phyloP scores from a whole-genome alignment of 257 asterid species.

The Gentiana straminea region DNA sequence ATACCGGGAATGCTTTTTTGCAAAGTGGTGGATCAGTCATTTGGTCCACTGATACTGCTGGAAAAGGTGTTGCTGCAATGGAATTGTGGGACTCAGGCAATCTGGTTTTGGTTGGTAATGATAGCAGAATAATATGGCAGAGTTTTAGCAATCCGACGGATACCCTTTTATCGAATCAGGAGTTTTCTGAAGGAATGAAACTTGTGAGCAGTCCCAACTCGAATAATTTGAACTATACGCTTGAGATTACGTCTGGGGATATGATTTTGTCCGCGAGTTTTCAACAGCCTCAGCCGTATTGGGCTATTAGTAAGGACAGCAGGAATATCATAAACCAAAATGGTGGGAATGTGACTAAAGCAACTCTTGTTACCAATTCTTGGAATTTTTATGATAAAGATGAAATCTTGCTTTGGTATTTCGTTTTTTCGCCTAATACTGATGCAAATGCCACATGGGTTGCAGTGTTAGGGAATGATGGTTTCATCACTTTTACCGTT shows the following conservation, averaged over 20 bases:
- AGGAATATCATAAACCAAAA: conserved; percentile 53
- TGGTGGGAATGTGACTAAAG: conserved; percentile 35
- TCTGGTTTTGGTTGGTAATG: conserved; percentile 46
- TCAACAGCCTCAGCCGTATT: conserved; percentile 59
- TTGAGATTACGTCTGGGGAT: conserved; percentile 68
- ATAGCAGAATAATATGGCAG: conserved; percentile 56
- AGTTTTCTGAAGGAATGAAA: conserved; percentile 50
- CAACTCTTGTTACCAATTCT: conserved; percentile 47
- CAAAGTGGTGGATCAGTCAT: conserved; percentile 35
- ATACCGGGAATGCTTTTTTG: conserved; percentile 54
- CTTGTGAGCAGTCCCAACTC: conserved; percentile 49
- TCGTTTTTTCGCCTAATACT: conserved; percentile 37
- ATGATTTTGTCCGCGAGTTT: conserved; percentile 59
- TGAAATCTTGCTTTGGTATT: conserved; percentile 49
- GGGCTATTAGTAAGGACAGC: conserved; percentile 59
- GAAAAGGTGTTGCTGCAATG: conserved; percentile 61
- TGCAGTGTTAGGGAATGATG: conserved; percentile 54
- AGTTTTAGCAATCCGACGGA: conserved; percentile 70
- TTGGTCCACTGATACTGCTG: conserved; percentile 56
- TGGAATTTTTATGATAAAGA: conserved; percentile 60
- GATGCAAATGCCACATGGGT: conserved; percentile 53
- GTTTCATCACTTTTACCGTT: conserved; percentile 41
- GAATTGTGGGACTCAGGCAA: conserved; percentile 68
- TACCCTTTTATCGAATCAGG: conserved; percentile 63
- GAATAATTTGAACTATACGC: conserved; percentile 52